Evolutionary conservation across 2,329 filamentous ascomycete species (phyloP).

Genomic region (Bipolaris gigantea): DNA sequence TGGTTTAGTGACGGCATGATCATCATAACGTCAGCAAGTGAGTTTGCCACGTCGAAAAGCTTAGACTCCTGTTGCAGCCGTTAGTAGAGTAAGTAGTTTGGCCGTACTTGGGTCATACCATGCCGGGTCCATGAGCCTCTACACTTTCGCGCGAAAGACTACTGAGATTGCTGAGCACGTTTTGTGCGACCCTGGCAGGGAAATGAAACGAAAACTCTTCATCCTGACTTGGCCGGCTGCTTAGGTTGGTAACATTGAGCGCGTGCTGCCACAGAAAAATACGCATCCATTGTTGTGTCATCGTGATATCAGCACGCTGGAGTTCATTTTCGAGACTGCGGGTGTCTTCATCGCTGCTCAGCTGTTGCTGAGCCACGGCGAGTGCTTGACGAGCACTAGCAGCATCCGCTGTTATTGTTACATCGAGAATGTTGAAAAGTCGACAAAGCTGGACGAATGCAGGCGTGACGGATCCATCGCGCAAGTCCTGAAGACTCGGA

Average conservation of each 20-base stretch:
- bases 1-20: conserved; percentile 40
- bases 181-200: conserved; percentile 40
- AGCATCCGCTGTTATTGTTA: conserved; percentile 40
- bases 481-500: conserved; percentile 32
- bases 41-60: conserved; percentile 42
- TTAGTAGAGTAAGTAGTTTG: not conserved
- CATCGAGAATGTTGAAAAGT: conserved; percentile 40
- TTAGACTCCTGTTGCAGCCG: conserved; percentile 35
- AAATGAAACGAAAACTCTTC: conserved; percentile 43
- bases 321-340: conserved; percentile 40
- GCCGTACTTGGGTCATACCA: conserved; percentile 25
- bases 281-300: conserved; percentile 46
- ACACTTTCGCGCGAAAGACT: conserved; percentile 37
- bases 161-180: conserved; percentile 34
- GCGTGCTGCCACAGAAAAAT: conserved; percentile 44
- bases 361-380: conserved; percentile 37
- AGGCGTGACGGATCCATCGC: conserved; percentile 37
- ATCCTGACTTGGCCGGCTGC: conserved; percentile 28
- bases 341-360: conserved; percentile 33
- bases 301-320: conserved; percentile 42
- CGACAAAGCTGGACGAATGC: conserved; percentile 41
- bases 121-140: conserved; percentile 42
- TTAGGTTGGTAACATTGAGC: conserved; percentile 39
- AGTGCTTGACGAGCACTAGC: conserved; percentile 33
- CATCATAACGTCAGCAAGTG: conserved; percentile 44